Evolutionary conservation across 2,329 filamentous ascomycete genomes (phyloP).

Genomic region (Anthostomella pinea): DNA sequence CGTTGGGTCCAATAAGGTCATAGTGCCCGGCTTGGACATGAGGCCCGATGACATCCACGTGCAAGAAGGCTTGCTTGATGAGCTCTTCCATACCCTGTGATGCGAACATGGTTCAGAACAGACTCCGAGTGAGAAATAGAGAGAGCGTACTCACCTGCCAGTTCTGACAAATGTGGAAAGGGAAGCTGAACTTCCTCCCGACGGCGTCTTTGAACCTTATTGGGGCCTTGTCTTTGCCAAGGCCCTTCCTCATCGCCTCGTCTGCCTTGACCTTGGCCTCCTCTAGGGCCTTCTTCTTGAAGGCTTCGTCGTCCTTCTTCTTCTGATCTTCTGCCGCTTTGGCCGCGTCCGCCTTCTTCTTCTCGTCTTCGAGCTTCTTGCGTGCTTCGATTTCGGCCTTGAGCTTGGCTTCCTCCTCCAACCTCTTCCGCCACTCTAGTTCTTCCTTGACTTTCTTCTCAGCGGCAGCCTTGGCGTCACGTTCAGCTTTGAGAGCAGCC

Average conservation of each 20-base stretch:
- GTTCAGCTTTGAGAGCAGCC: constrained; percentile 34
- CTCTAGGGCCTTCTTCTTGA: constrained; percentile 47
- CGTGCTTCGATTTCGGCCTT: constrained; percentile 40
- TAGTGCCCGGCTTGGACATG: constrained; percentile 78
- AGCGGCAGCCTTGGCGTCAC: constrained; percentile 23
- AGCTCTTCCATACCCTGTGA: constrained; percentile 78
- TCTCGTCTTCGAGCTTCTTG: constrained; percentile 40
- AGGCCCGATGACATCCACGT: constrained; percentile 72
- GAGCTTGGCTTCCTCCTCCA: constrained; percentile 33
- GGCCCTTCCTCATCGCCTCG: constrained; percentile 42
- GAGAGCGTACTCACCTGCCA: constrained; percentile 64
- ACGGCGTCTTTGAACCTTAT: constrained; percentile 92
- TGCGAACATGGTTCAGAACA: constrained; percentile 3
- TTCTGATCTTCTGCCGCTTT: constrained; percentile 50
- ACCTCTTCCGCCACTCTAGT: constrained; percentile 22
- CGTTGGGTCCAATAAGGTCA: constrained; percentile 74
- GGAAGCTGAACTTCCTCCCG: constrained; percentile 88
- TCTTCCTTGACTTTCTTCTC: constrained; percentile 29
- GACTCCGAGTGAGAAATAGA: not conserved
- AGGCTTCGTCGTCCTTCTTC: constrained; percentile 55
- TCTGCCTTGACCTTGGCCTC: constrained; percentile 45
- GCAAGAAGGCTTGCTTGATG: constrained; percentile 79
- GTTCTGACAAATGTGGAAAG: constrained; percentile 78
- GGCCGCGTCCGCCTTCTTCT: constrained; percentile 27
- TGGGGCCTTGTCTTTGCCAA: constrained; percentile 64